Percentiles rank a stretch among this genome's conserved stretches.
Evolutionary conservation across 148 eudicot species (phyloP).

Genomic region (Rheum nobile): DNA sequence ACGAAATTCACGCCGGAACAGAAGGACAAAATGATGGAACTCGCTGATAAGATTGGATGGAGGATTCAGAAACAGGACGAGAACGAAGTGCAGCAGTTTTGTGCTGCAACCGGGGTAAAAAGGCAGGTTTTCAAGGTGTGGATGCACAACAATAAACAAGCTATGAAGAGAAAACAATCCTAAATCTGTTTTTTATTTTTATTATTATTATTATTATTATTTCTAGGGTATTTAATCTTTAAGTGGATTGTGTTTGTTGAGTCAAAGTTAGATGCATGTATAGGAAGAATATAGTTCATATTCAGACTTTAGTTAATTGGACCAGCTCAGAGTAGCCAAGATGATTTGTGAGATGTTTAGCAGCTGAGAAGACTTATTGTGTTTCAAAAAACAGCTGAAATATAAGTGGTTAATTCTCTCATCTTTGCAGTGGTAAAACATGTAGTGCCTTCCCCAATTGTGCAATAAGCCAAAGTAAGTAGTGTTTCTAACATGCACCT

Average conservation of each 20-base stretch:
- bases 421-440: too few species aligned
- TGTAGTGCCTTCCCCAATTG: too few species aligned
- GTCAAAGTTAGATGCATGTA: background rate
- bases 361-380: too few species aligned
- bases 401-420: too few species aligned
- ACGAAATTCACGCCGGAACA: conserved; percentile 46
- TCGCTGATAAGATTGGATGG: conserved; percentile 44
- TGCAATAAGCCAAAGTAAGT: too few species aligned
- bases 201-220: too few species aligned
- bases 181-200: too few species aligned
- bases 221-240: background rate
- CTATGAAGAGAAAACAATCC: conserved; percentile 30
- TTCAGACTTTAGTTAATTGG: background rate
- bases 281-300: background rate
- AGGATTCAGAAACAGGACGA: conserved; percentile 51
- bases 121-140: conserved; percentile 54
- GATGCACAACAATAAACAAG: conserved; percentile 61
- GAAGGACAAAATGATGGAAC: conserved; percentile 40
- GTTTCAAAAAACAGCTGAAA: too few species aligned
- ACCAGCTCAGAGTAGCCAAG: background rate
- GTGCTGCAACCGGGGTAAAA: conserved; percentile 35
- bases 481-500: too few species aligned
- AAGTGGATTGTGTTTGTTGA: conserved; percentile 1
- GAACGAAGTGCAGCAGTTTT: conserved; percentile 24
- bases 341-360: background rate